Percentiles rank a stretch among this genome's conserved stretches.
Evolutionary conservation across 2,329 filamentous ascomycete species (phyloP).

Genomic region (Diplodia seriata): DNA sequence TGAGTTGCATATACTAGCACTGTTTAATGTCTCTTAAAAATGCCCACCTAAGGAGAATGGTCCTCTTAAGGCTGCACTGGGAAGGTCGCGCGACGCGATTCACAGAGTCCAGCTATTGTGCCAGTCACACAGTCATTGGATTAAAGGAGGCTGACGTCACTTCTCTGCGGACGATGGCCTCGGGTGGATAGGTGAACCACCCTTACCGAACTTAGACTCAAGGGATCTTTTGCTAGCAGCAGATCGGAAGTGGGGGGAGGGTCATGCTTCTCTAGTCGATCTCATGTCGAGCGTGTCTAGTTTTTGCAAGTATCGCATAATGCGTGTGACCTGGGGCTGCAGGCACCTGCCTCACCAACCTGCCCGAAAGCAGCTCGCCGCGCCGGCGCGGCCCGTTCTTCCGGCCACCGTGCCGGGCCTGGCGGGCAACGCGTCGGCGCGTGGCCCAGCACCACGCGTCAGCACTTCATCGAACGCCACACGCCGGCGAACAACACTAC

Average conservation of each 20-base stretch:
- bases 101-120: not conserved
- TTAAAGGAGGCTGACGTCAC: conserved; percentile 11
- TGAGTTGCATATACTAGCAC: not conserved
- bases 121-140: not conserved
- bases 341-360: not conserved
- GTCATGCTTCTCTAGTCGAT: not conserved
- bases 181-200: not conserved
- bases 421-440: not conserved
- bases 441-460: conserved; percentile 1
- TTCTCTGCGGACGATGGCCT: not conserved
- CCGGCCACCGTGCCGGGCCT: not conserved
- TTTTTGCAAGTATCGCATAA: not conserved
- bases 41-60: not conserved
- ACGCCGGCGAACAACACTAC: not conserved
- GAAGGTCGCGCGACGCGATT: not conserved
- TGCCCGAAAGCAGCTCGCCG: not conserved
- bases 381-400: conserved; percentile 12
- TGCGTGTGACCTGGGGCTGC: conserved; percentile 14
- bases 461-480: not conserved
- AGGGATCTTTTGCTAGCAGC: not conserved
- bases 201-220: not conserved
- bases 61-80: not conserved
- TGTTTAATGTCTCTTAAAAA: not conserved
- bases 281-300: not conserved
- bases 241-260: not conserved